phyloP scores from a whole-genome alignment of 1,139 yeast species.

The Pichia terricola region DNA sequence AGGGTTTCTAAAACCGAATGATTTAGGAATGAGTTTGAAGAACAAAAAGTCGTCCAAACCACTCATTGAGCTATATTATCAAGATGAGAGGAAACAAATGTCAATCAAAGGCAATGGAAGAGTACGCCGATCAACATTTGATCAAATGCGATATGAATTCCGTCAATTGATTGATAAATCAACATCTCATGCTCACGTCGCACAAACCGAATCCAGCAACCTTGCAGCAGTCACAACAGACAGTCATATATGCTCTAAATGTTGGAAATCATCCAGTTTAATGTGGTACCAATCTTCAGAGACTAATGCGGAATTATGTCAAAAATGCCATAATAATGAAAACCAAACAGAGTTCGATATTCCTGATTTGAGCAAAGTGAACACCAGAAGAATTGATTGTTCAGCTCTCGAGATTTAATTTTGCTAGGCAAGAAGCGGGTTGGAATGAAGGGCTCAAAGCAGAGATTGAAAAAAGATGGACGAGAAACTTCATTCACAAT shows the following conservation, averaged over 20 bases:
- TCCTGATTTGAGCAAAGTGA: constrained; percentile 16
- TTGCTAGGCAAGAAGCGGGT: no score
- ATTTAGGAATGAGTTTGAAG: constrained; percentile 27
- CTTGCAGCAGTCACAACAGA: neutral
- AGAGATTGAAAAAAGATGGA: no score
- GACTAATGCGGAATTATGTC: constrained; percentile 18
- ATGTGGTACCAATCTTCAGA: constrained; percentile 21
- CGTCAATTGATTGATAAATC: neutral
- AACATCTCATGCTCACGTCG: neutral
- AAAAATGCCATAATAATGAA: constrained; percentile 19
- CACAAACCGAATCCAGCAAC: neutral
- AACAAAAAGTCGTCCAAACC: constrained; percentile 26
- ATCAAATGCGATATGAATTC: neutral
- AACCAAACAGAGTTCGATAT: constrained; percentile 7
- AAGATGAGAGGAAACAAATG: constrained; percentile 29
- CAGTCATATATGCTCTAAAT: constrained; percentile 1
- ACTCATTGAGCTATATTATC: constrained; percentile 34
- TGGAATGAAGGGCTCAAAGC: no score
- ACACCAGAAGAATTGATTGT: constrained; percentile 3
- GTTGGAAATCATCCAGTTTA: constrained; percentile 5
- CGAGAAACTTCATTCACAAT: no score
- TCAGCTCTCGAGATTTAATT: no score
- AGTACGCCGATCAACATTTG: constrained; percentile 16
- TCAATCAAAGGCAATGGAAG: constrained; percentile 7
- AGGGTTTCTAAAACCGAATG: constrained; percentile 23